Percentiles rank a stretch among this genome's conserved stretches.
These are phyloP conservation scores for Eleusine indica DNA, from an alignment of 176 grass and related monocot species.

Conservation along the genomic window DNA sequence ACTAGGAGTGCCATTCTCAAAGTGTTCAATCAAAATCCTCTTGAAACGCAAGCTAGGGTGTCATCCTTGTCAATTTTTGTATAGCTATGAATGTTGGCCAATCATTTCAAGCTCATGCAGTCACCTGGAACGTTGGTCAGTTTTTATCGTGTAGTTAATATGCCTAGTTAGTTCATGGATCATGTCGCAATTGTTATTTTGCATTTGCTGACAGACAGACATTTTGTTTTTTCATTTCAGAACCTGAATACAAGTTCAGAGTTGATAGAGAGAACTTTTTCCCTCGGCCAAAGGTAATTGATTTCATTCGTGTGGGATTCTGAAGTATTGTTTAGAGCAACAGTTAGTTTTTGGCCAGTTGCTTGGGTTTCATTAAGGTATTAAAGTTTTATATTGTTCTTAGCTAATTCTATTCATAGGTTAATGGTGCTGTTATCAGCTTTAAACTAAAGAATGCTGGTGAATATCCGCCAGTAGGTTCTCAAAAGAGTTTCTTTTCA, in stretches of 20 bases:
- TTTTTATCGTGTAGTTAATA: background rate
- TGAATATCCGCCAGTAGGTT: conserved; percentile 75
- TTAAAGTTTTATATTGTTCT: background rate
- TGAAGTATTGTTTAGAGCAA: background rate
- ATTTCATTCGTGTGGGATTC: background rate
- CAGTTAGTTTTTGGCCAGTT: background rate
- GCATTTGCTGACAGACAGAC: background rate
- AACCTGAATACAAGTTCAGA: conserved; percentile 87
- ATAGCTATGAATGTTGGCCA: background rate
- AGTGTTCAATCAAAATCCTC: background rate
- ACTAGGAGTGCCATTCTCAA: background rate
- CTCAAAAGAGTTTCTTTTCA: conserved; percentile 85
- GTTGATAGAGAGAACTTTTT: conserved; percentile 85
- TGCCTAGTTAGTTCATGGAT: conserved; percentile 2
- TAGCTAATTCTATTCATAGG: conserved; percentile 47
- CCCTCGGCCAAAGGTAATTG: conserved; percentile 78
- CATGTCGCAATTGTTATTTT: background rate
- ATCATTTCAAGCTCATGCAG: background rate
- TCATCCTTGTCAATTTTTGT: background rate
- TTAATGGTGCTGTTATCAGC: conserved; percentile 88
- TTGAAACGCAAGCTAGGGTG: background rate
- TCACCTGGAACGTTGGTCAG: background rate
- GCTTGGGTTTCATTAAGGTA: background rate
- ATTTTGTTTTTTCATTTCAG: conserved; percentile 54
- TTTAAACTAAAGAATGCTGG: conserved; percentile 78